A percentile compares a stretch with the other conserved stretches of the same genome.
Conservation (phyloP, 441 rosid species). For the Capsella rubella region DNA sequence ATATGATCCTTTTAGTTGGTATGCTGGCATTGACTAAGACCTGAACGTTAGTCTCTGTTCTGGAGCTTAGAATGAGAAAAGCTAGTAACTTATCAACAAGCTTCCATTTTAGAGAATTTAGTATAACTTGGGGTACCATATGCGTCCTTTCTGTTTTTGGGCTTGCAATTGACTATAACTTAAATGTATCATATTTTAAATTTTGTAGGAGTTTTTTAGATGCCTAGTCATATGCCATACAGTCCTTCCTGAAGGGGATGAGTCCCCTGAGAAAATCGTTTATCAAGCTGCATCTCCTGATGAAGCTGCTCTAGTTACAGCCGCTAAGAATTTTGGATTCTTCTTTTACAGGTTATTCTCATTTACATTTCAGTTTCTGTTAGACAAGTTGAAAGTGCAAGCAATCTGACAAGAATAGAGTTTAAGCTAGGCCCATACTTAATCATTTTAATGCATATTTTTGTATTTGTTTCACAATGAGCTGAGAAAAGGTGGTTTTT, state of each 20-base stretch:
- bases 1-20: too few species aligned
- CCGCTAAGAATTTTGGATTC: slow-evolving; percentile 98
- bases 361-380: slow-evolving; percentile 32
- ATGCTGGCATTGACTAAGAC: too few species aligned
- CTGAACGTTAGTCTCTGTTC: too few species aligned
- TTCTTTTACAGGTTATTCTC: slow-evolving; percentile 85
- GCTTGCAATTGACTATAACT: slow-evolving; percentile 57
- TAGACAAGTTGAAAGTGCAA: slow-evolving; percentile 14
- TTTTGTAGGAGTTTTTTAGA: slow-evolving; percentile 90
- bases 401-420: slow-evolving; percentile 2
- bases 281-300: slow-evolving; percentile 99
- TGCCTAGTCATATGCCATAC: slow-evolving; percentile 99
- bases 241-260: slow-evolving; percentile 99
- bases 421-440: too few species aligned
- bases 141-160: slow-evolving; percentile 78
- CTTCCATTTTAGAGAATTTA: too few species aligned
- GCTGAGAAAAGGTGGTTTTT: too few species aligned
- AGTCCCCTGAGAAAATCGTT: slow-evolving; percentile 84
- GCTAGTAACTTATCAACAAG: too few species aligned
- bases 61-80: too few species aligned
- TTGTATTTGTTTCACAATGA: not conserved
- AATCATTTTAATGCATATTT: too few species aligned
- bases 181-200: not conserved
- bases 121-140: slow-evolving; percentile 41
- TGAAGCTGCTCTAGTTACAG: slow-evolving; percentile 97